These are phyloP conservation scores for Aspergillus thermomutatus DNA, from an alignment of 2,329 filamentous ascomycete genomes.

Conservation along the genomic window DNA sequence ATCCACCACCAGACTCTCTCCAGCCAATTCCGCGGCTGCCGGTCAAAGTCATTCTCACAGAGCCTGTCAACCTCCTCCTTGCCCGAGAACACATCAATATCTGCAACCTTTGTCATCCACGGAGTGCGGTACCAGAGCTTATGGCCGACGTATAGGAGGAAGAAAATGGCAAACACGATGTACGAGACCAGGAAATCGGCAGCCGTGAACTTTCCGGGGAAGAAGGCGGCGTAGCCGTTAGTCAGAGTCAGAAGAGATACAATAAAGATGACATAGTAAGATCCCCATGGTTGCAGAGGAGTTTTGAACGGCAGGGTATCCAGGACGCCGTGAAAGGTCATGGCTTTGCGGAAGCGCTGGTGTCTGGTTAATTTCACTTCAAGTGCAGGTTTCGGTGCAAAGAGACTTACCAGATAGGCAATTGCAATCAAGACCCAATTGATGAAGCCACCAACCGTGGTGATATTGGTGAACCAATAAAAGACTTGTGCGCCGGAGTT, in stretches of 20 bases:
- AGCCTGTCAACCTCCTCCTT: constrained; percentile 46
- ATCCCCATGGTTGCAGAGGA: constrained; percentile 50
- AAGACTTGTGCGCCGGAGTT: constrained; percentile 36
- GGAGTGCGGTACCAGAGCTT: constrained; percentile 32
- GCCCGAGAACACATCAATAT: constrained; percentile 46
- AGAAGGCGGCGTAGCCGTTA: constrained; percentile 56
- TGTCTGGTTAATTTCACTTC: no score
- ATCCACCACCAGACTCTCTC: constrained; percentile 49
- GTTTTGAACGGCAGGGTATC: constrained; percentile 50
- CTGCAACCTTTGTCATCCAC: constrained; percentile 29
- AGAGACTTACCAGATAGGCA: constrained; percentile 44
- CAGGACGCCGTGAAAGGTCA: constrained; percentile 46
- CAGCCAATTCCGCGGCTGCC: constrained; percentile 39
- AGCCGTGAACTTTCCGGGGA: constrained; percentile 44
- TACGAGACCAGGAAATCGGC: constrained; percentile 53
- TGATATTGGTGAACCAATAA: constrained; percentile 41
- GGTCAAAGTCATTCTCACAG: constrained; percentile 40
- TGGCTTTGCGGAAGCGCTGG: constrained; percentile 53
- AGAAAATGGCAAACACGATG: constrained; percentile 53
- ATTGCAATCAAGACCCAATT: constrained; percentile 42
- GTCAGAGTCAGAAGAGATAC: constrained; percentile 52
- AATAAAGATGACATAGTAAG: constrained; percentile 49
- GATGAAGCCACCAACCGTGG: constrained; percentile 37
- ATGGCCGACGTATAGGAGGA: constrained; percentile 39
- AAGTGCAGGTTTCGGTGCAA: no score